These are phyloP conservation scores for Wolfiporia cocos DNA, from an alignment of 1,284 basidiomycete genomes.

Conservation along the genomic window DNA sequence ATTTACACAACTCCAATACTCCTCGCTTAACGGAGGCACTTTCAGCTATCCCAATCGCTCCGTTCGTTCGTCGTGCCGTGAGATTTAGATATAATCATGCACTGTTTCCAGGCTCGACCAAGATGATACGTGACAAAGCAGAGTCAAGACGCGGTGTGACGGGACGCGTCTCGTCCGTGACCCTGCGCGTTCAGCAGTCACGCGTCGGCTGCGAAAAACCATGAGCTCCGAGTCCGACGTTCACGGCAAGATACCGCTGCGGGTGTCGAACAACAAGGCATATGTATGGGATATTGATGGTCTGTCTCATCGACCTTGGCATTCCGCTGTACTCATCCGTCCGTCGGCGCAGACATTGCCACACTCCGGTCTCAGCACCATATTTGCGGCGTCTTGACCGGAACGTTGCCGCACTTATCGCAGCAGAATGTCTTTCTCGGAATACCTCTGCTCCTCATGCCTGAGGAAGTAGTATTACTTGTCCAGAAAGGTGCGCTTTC, in stretches of 20 bases:
- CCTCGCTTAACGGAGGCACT: too few species aligned
- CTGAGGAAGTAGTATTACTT: constrained; percentile 89
- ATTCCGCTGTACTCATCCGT: constrained; percentile 4
- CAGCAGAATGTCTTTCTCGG: constrained; percentile 98
- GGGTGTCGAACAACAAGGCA: constrained; percentile 64
- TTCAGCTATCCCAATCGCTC: too few species aligned
- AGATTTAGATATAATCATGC: too few species aligned
- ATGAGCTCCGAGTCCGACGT: too few species aligned
- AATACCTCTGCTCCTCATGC: constrained; percentile 80
- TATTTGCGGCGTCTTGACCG: constrained; percentile 81
- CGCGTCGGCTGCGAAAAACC: too few species aligned
- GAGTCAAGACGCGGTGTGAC: too few species aligned
- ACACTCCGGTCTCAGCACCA: constrained; percentile 73
- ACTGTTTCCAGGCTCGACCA: too few species aligned
- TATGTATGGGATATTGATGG: constrained; percentile 79
- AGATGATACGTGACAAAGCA: too few species aligned
- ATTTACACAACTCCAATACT: too few species aligned
- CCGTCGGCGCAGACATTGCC: constrained; percentile 58
- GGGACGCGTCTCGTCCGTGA: too few species aligned
- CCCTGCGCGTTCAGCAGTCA: too few species aligned
- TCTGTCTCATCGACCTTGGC: constrained; percentile 23
- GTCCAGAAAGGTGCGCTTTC: constrained; percentile 67
- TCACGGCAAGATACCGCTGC: constrained; percentile 32
- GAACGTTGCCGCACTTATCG: constrained; percentile 90
- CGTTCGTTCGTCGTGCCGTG: too few species aligned